Evolutionary conservation across 441 rosid genomes (phyloP), one percentile per base, ranked within the genome.

Genomic region (Biscutella laevigata): DNA sequence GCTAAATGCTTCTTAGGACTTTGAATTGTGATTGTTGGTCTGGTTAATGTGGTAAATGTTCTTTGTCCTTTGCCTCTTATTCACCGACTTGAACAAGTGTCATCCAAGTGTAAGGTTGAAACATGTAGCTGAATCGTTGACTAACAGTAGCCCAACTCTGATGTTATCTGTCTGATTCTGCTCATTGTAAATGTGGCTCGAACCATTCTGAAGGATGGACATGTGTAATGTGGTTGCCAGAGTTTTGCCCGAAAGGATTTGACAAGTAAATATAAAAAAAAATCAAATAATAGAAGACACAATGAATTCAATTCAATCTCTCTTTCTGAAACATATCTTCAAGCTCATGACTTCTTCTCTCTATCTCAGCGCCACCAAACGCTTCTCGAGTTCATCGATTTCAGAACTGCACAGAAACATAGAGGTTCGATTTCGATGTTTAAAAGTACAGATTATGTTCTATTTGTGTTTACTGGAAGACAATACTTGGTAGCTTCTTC

Each of bases 331-430:
- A 28, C 53, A 9, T 53, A n/a, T n/a, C 19, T 53, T 62, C 16
- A 46, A 54, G 43, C 30, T 53, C 67, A 36, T 7, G 41, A 26
- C 49, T 44, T 36, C 4, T 43, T 53, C 61, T 36, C 22, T 39
- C 52, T 63, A 64, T 67, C 94, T 81, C 51, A 91, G 84, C 33
- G 96, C 82, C 2, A 84, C 95, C 89, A 84, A 71, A 14, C 90
- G 83, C 76, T 91, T 76, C 82, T 91, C 96, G 10, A 91, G 78
- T 48, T 81, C 94, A 68, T 76, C 71, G 10, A 77, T 64, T 38
- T 67, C 86, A 58, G 94, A 84, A 79, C 96, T 91, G 80, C 43
- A 21, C 7, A 32, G 37, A 42, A 21, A 47, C 1, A 55, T 21
- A 1, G 6, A 43, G n/a, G 34, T 56, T 57, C 19, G 15, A 13